phyloP scores from a whole-genome alignment of 306 rosid species.

The Rosa persica region DNA sequence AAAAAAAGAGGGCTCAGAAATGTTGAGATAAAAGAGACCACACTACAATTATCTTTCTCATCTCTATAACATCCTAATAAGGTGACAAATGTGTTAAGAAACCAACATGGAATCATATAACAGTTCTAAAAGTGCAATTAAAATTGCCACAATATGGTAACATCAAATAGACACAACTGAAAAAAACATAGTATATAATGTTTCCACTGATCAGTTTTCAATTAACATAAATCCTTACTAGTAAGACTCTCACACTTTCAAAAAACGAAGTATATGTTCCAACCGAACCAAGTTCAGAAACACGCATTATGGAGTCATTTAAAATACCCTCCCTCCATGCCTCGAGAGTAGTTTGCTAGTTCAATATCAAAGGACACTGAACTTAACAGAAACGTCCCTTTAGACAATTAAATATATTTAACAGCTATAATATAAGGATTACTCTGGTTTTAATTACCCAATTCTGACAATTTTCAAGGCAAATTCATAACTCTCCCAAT shows the following conservation, averaged over 20 bases:
- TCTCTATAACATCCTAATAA: neutral
- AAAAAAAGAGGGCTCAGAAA: too few relatives aligned
- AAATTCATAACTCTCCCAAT: neutral
- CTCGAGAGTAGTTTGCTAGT: neutral
- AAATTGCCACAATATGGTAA: neutral
- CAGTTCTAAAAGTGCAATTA: neutral
- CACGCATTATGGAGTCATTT: neutral
- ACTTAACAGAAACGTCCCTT: neutral
- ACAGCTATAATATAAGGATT: neutral
- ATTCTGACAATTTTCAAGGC: neutral
- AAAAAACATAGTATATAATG: neutral
- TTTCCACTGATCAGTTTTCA: neutral
- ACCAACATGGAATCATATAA: neutral
- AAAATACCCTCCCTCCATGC: neutral
- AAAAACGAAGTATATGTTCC: neutral
- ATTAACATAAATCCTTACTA: neutral
- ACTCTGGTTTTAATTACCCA: neutral
- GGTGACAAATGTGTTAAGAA: neutral
- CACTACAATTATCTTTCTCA: neutral
- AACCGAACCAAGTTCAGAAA: neutral
- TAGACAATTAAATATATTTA: neutral
- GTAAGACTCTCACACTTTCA: neutral
- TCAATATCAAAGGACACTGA: neutral
- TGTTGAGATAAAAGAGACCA: too few relatives aligned
- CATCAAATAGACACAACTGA: neutral